Evolutionary conservation across 2,329 filamentous ascomycete genomes (phyloP).

Genomic region (Colletotrichum destructivum): DNA sequence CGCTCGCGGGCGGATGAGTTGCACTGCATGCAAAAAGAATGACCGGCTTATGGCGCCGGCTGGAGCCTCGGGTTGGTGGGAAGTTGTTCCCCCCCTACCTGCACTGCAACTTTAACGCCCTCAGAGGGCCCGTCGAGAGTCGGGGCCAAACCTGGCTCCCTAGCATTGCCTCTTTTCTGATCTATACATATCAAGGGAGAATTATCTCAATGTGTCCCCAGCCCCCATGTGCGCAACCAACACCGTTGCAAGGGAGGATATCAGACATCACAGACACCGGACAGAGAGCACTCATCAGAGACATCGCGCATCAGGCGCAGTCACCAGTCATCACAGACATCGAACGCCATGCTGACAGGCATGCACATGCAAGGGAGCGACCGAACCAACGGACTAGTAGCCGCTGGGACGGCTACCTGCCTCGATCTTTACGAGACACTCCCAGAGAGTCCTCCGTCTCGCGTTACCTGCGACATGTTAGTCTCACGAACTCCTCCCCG

Average conservation of each 20-base stretch:
- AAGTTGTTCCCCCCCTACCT: background rate
- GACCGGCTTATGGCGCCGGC: constrained; percentile 12
- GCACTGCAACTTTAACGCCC: constrained; percentile 26
- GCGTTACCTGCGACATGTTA: background rate
- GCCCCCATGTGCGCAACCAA: background rate
- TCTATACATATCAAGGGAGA: no score
- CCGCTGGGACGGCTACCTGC: background rate
- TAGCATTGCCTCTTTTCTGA: no score
- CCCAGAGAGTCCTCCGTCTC: background rate
- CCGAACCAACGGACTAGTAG: background rate
- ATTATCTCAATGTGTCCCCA: constrained; percentile 13
- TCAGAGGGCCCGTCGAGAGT: background rate
- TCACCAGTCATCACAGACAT: no score
- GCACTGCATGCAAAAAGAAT: background rate
- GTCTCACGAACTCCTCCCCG: background rate
- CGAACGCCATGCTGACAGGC: no score
- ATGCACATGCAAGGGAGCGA: constrained; percentile 11
- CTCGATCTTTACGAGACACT: background rate
- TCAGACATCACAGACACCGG: background rate
- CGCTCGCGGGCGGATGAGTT: background rate
- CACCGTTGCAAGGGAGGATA: constrained; percentile 26
- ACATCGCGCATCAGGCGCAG: no score
- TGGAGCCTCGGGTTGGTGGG: background rate
- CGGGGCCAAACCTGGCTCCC: no score
- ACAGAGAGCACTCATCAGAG: no score